Evolutionary conservation across 2,329 filamentous ascomycete genomes (phyloP).

Genomic region (Botryosphaeria agaves): DNA sequence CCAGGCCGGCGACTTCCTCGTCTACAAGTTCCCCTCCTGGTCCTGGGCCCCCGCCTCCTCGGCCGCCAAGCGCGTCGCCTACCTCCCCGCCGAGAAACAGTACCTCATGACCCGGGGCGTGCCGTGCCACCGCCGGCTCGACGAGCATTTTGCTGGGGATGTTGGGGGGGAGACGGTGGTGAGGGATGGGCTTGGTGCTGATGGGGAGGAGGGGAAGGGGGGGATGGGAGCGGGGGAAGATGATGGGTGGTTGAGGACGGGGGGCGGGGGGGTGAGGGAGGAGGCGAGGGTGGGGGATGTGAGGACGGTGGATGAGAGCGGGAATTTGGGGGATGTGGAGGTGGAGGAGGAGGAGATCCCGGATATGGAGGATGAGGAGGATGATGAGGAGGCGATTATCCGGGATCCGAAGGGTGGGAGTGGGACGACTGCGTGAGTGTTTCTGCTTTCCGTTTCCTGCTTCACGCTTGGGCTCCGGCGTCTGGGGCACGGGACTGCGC

Average conservation of each 20-base stretch:
- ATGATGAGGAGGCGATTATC: slow-evolving; percentile 91
- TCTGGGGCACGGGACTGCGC: no score
- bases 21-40: slow-evolving; percentile 99
- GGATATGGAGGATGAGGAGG: slow-evolving; percentile 95
- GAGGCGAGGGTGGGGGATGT: slow-evolving; percentile 67
- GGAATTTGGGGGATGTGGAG: slow-evolving; percentile 62
- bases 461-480: not conserved
- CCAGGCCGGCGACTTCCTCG: slow-evolving; percentile 87
- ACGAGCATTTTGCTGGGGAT: slow-evolving; percentile 84
- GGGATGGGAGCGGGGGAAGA: slow-evolving; percentile 44
- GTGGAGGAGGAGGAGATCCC: slow-evolving; percentile 74
- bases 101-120: slow-evolving; percentile 90
- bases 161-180: slow-evolving; percentile 80
- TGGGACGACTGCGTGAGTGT: slow-evolving; percentile 36
- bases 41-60: slow-evolving; percentile 82
- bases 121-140: slow-evolving; percentile 77
- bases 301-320: slow-evolving; percentile 73
- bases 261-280: slow-evolving; percentile 57
- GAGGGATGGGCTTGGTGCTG: slow-evolving; percentile 51
- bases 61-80: slow-evolving; percentile 57
- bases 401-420: slow-evolving; percentile 42
- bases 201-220: slow-evolving; percentile 28
- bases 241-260: slow-evolving; percentile 84
- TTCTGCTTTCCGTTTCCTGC: no score
- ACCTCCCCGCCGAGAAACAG: slow-evolving; percentile 82